Evolutionary conservation across 2,329 filamentous ascomycete species (phyloP).

Genomic region (Plenodomus tracheiphilus): DNA sequence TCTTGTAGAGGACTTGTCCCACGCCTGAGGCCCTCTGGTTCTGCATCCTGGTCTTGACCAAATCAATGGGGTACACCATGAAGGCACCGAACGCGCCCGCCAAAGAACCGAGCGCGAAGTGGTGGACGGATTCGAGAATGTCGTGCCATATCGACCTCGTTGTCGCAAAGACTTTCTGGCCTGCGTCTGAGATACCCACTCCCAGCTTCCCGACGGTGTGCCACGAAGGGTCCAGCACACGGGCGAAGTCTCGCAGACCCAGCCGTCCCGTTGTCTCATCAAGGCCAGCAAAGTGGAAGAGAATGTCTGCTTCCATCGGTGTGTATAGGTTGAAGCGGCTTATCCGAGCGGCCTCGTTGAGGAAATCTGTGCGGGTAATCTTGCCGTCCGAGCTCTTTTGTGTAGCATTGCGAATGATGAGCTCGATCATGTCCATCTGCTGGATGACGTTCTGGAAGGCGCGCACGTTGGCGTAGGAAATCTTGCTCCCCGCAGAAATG

Average conservation of each 20-base stretch:
- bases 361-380: constrained; percentile 91
- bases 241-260: constrained; percentile 81
- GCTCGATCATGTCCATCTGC: constrained; percentile 96
- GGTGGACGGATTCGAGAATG: constrained; percentile 78
- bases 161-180: constrained; percentile 58
- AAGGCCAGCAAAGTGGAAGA: constrained; percentile 96
- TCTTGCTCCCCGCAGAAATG: constrained; percentile 86
- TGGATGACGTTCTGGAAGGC: constrained; percentile 98
- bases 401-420: constrained; percentile 87
- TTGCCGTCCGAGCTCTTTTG: constrained; percentile 83
- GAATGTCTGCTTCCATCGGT: constrained; percentile 96
- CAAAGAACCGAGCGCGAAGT: constrained; percentile 85
- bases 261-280: constrained; percentile 87
- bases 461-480: constrained; percentile 95
- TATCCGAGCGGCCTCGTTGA: constrained; percentile 88
- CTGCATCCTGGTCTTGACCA: constrained; percentile 98
- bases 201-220: constrained; percentile 65
- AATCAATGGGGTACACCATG: constrained; percentile 98
- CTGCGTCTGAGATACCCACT: constrained; percentile 50
- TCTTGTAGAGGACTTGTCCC: constrained; percentile 91
- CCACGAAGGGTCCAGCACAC: constrained; percentile 94
- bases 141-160: constrained; percentile 63
- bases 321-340: constrained; percentile 96
- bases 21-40: constrained; percentile 82
- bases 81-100: constrained; percentile 98